Conservation (phyloP, 352 stramenopile genomes). For the Phytophthora capsici region DNA sequence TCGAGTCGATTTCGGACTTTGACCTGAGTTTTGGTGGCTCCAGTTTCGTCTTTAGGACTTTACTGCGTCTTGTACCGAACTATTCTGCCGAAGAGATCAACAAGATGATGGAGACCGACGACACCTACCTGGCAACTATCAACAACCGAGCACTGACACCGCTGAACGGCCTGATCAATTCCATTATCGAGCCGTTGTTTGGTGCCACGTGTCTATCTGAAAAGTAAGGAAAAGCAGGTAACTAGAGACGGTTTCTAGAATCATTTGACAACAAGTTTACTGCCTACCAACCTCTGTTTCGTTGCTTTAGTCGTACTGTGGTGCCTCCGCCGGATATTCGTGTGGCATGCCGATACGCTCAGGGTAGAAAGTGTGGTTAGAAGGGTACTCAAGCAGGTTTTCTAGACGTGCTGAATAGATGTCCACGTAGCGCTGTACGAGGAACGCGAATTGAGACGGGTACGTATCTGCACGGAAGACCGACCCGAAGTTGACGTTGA, state of each 20-base stretch:
- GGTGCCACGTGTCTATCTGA: neutral
- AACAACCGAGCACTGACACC: neutral
- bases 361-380: conserved; percentile 87
- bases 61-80: conserved; percentile 41
- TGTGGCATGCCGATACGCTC: conserved; percentile 69
- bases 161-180: neutral
- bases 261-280: neutral
- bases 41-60: conserved; percentile 31
- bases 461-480: conserved; percentile 87
- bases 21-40: conserved; percentile 50
- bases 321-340: conserved; percentile 36
- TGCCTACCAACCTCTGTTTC: neutral
- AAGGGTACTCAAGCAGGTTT: conserved; percentile 85
- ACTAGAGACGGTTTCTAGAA: neutral
- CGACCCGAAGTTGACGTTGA: conserved; percentile 90
- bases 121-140: neutral
- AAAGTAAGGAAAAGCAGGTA: neutral
- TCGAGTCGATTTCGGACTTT: conserved; percentile 49
- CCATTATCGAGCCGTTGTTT: neutral
- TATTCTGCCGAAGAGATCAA: neutral
- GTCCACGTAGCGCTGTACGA: conserved; percentile 88
- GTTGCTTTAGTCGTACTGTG: conserved; percentile 4
- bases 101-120: neutral
- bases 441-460: conserved; percentile 88
- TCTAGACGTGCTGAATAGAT: conserved; percentile 88